A percentile compares a stretch with the other conserved stretches of the same genome.
Evolutionary conservation across 345 rosid species (phyloP).

Genomic region (Eucalyptus tenuipes): DNA sequence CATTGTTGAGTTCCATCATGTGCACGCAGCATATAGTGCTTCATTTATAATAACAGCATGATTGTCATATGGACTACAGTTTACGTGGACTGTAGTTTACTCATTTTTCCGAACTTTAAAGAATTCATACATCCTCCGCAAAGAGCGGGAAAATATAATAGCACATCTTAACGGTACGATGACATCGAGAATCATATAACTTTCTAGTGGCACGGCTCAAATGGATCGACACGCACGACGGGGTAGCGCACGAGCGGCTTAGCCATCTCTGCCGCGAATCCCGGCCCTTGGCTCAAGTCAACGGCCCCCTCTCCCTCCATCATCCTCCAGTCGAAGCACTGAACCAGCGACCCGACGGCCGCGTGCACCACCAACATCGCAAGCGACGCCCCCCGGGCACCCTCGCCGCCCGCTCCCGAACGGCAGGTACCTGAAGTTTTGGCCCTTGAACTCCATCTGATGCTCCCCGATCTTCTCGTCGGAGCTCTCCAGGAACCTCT

Average conservation of each 20-base stretch:
- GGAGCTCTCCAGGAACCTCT: constrained; percentile 16
- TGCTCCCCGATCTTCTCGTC: not conserved
- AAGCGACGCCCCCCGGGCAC: constrained; percentile 7
- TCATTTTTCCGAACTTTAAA: not conserved
- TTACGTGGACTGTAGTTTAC: not conserved
- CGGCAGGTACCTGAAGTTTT: constrained; percentile 15
- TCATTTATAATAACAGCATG: not conserved
- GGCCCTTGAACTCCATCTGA: not conserved
- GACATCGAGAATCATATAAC: not conserved
- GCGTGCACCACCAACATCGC: constrained; percentile 10
- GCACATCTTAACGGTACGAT: not conserved
- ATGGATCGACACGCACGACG: constrained; percentile 8
- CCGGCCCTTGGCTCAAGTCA: constrained; percentile 2
- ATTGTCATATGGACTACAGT: not conserved
- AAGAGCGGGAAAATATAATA: not conserved
- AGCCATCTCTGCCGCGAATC: constrained; percentile 27
- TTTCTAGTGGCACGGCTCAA: not conserved
- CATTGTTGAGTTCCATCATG: not conserved
- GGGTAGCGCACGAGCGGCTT: constrained; percentile 32
- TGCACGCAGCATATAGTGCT: not conserved
- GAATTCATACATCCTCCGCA: not conserved
- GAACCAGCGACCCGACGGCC: constrained; percentile 15
- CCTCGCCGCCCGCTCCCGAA: constrained; percentile 30
- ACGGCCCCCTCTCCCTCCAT: constrained; percentile 2
- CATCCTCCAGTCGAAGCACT: constrained; percentile 36